Conservation (phyloP, 1,284 basidiomycete genomes). For the Moesziomyces parantarcticus region DNA sequence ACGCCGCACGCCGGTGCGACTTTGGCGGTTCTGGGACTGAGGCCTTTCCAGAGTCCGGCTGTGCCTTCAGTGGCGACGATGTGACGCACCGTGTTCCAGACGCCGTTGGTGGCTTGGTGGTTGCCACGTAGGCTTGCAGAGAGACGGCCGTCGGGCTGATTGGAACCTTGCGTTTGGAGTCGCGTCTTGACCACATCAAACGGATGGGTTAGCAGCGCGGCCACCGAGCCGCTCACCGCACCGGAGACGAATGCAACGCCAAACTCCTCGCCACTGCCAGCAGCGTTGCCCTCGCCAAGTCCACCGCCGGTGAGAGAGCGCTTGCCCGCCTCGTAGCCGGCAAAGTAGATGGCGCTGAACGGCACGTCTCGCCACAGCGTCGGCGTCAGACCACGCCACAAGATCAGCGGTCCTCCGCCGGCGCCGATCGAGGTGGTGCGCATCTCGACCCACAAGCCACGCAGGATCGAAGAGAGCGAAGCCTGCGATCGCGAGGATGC, state of each 20-base stretch:
- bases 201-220: constrained; percentile 90
- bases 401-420: constrained; percentile 73
- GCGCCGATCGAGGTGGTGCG: constrained; percentile 22
- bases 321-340: constrained; percentile 69
- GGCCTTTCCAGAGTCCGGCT: constrained; percentile 82
- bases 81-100: constrained; percentile 72
- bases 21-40: constrained; percentile 89
- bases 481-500: constrained; percentile 46
- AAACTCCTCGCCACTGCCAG: constrained; percentile 72
- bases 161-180: constrained; percentile 72
- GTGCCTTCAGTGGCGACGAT: constrained; percentile 83
- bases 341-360: constrained; percentile 92
- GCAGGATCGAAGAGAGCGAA: constrained; percentile 47
- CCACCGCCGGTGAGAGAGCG: constrained; percentile 65
- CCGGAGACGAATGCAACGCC: constrained; percentile 84
- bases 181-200: constrained; percentile 97
- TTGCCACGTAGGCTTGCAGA: constrained; percentile 2
- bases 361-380: constrained; percentile 97
- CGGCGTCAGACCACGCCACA: constrained; percentile 90
- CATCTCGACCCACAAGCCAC: constrained; percentile 51
- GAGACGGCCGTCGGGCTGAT: constrained; percentile 3
- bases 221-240: constrained; percentile 73
- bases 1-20: constrained; percentile 99
- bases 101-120: background rate
- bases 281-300: constrained; percentile 65